phyloP scores from a whole-genome alignment of 768 basidiomycete species.

The Auriscalpium orientale region DNA sequence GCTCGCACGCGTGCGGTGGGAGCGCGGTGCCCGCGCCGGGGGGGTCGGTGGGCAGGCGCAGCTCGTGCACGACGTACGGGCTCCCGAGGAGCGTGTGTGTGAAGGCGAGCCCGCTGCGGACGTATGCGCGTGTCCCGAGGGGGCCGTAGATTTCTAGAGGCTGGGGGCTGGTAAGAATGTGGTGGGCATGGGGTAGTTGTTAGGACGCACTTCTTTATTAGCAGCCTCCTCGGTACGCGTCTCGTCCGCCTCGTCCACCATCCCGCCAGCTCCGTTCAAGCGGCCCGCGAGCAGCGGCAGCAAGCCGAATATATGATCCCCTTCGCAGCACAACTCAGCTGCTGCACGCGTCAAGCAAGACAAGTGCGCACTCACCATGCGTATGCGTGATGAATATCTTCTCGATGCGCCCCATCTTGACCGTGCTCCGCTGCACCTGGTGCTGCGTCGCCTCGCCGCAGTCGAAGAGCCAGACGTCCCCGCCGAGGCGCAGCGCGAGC shows the following conservation, averaged over 20 bases:
- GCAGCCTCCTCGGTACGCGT: slow-evolving; percentile 33
- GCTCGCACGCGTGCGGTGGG: slow-evolving; percentile 46
- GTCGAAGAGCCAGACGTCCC: slow-evolving; percentile 79
- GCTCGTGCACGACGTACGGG: slow-evolving; percentile 78
- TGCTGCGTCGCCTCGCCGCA: slow-evolving; percentile 83
- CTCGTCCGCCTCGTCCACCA: slow-evolving; percentile 50
- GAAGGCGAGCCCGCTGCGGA: slow-evolving; percentile 59
- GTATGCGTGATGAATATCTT: slow-evolving; percentile 89
- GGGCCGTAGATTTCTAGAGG: slow-evolving; percentile 83
- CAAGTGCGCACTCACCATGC: slow-evolving; percentile 47
- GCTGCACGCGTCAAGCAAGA: not conserved
- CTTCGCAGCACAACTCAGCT: slow-evolving; percentile 29
- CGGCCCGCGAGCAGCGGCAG: slow-evolving; percentile 60
- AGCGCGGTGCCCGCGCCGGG: slow-evolving; percentile 43
- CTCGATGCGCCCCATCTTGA: slow-evolving; percentile 74
- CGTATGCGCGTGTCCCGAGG: slow-evolving; percentile 71
- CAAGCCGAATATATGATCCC: slow-evolving; percentile 78
- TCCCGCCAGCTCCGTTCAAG: slow-evolving; percentile 70
- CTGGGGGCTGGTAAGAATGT: slow-evolving; percentile 26
- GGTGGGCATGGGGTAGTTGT: not conserved
- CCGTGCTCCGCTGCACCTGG: slow-evolving; percentile 58
- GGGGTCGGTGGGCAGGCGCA: slow-evolving; percentile 58
- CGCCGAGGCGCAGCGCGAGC: slow-evolving; percentile 54
- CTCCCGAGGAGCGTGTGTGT: slow-evolving; percentile 61
- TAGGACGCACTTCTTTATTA: slow-evolving; percentile 5